These are phyloP conservation scores for Hypoxylon sp. DNA, from an alignment of 2,329 filamentous ascomycete species.

Conservation along the genomic window DNA sequence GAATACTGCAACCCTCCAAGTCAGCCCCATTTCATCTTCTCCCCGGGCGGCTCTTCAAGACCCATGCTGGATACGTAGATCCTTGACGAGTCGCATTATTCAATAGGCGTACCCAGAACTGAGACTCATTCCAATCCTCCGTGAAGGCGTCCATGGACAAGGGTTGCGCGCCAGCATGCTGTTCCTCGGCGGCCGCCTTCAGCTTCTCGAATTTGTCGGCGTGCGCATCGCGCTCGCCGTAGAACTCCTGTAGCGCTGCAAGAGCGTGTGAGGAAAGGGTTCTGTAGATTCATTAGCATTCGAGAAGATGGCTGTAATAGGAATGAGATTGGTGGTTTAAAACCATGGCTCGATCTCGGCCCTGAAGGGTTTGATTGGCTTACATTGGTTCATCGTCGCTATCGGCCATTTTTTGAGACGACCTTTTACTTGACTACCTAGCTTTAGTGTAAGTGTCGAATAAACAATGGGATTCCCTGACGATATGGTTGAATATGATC, in stretches of 20 bases:
- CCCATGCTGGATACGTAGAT: too few relatives aligned
- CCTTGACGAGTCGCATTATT: too few relatives aligned
- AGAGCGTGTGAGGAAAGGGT: slow-evolving; percentile 77
- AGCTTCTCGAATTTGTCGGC: slow-evolving; percentile 78
- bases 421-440: neutral
- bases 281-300: slow-evolving; percentile 55
- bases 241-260: slow-evolving; percentile 80
- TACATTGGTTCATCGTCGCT: slow-evolving; percentile 67
- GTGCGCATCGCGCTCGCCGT: slow-evolving; percentile 77
- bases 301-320: neutral
- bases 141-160: slow-evolving; percentile 78
- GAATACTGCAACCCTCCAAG: slow-evolving; percentile 68
- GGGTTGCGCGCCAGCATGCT: slow-evolving; percentile 55
- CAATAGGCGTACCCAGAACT: slow-evolving; percentile 79
- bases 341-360: neutral
- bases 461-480: neutral
- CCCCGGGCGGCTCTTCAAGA: too few relatives aligned
- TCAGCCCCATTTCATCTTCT: neutral
- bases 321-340: neutral
- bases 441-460: neutral
- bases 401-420: slow-evolving; percentile 49
- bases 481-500: neutral
- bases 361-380: slow-evolving; percentile 42
- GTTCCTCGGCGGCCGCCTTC: slow-evolving; percentile 71
- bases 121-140: slow-evolving; percentile 87